Conservation (phyloP, 2,329 filamentous ascomycete species). For the Fusarium sarcochroum region DNA sequence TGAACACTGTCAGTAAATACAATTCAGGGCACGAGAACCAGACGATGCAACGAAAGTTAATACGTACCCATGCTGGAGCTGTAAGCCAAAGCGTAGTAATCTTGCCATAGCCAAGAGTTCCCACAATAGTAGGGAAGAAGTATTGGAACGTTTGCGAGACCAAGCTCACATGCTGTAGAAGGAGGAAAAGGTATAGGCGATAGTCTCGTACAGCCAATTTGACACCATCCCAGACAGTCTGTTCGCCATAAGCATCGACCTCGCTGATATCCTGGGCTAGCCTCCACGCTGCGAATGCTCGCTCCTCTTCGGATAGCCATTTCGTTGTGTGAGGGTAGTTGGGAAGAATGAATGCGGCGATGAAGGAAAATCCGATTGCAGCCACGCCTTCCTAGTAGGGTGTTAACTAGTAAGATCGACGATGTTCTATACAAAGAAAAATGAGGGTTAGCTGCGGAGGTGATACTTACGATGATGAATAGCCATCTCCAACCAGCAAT, state of each 20-base stretch:
- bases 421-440: too few species aligned
- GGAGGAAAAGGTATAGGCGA: conserved; percentile 66
- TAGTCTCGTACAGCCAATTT: conserved; percentile 64
- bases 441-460: not conserved
- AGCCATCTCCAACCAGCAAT: conserved; percentile 75
- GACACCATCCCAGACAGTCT: conserved; percentile 61
- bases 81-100: conserved; percentile 71
- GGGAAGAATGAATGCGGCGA: conserved; percentile 59
- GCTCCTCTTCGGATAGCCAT: conserved; percentile 66
- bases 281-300: conserved; percentile 66
- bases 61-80: conserved; percentile 67
- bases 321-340: conserved; percentile 67
- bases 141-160: conserved; percentile 72
- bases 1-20: not conserved
- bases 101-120: conserved; percentile 69
- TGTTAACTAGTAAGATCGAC: rapidly evolving
- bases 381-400: conserved; percentile 54
- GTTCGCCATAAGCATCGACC: conserved; percentile 56
- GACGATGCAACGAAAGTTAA: not conserved
- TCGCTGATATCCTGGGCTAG: conserved; percentile 64
- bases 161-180: conserved; percentile 67
- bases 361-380: conserved; percentile 56
- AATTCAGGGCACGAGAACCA: not conserved
- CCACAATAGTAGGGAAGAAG: conserved; percentile 75
- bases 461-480: conserved; percentile 68